A percentile compares a stretch with the other conserved stretches of the same genome.
phyloP scores from a whole-genome alignment of 495 filamentous ascomycete species.

The Ascobolus immersus region DNA sequence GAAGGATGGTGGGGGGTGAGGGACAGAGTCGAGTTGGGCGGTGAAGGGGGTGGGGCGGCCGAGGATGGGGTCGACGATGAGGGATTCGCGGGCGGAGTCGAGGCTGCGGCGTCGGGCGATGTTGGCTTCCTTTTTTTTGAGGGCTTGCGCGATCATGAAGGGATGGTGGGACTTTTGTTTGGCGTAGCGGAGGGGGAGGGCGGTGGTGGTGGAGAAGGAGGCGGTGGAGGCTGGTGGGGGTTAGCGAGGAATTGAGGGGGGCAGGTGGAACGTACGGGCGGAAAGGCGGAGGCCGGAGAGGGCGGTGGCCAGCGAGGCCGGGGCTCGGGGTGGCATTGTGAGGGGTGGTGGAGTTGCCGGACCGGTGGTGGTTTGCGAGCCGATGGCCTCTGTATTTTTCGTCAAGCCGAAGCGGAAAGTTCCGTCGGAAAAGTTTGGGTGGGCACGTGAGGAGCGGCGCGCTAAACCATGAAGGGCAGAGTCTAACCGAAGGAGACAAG shows the following conservation, averaged over 20 bases:
- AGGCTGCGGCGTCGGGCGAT: slow-evolving; percentile 44
- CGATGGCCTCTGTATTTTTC: not conserved
- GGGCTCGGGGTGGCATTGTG: slow-evolving; percentile 54
- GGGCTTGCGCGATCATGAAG: slow-evolving; percentile 42
- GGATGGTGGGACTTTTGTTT: slow-evolving; percentile 31
- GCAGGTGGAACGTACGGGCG: slow-evolving; percentile 7
- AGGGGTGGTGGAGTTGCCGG: not conserved
- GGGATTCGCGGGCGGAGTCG: slow-evolving; percentile 29
- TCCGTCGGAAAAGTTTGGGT: too few species aligned
- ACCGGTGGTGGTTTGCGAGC: slow-evolving; percentile 3
- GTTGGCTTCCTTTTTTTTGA: slow-evolving; percentile 58
- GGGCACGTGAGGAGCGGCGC: too few species aligned
- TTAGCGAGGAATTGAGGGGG: slow-evolving; percentile 23
- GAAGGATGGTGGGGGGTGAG: slow-evolving; percentile 15
- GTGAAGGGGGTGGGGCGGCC: slow-evolving; percentile 60
- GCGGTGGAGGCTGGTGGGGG: slow-evolving; percentile 16
- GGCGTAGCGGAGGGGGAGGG: slow-evolving; percentile 22
- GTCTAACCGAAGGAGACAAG: too few species aligned
- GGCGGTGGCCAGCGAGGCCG: slow-evolving; percentile 33
- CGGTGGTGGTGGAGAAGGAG: slow-evolving; percentile 26
- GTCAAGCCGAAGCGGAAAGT: slow-evolving; percentile 2
- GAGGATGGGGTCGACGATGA: slow-evolving; percentile 48
- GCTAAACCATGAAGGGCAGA: too few species aligned
- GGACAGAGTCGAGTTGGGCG: slow-evolving; percentile 43
- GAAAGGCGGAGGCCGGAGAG: slow-evolving; percentile 30